phyloP scores from a whole-genome alignment of 2,329 filamentous ascomycete species.

The Pseudocercospora macadamiae region DNA sequence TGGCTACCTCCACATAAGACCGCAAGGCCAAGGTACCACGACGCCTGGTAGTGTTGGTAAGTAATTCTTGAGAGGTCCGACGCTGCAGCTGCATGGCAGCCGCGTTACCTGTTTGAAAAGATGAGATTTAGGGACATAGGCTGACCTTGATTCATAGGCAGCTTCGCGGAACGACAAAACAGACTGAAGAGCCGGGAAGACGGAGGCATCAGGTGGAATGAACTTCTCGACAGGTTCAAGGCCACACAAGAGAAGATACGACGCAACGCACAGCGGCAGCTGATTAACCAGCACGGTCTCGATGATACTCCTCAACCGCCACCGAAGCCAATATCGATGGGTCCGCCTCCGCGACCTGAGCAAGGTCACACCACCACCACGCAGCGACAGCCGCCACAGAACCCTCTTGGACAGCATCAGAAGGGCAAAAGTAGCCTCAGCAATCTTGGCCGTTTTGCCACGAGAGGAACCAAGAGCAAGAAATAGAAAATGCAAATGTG shows the following conservation, averaged over 20 bases:
- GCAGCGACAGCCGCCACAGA: slow-evolving; percentile 23
- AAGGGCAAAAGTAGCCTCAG: slow-evolving; percentile 46
- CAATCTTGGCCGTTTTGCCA: slow-evolving; percentile 50
- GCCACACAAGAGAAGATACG: slow-evolving; percentile 85
- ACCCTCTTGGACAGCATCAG: slow-evolving; percentile 23
- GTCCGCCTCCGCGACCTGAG: slow-evolving; percentile 9
- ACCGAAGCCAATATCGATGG: slow-evolving; percentile 18
- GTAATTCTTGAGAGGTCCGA: too few species aligned
- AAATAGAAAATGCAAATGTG: too few species aligned
- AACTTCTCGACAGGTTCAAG: slow-evolving; percentile 93
- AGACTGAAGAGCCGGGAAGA: slow-evolving; percentile 76
- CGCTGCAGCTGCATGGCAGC: too few species aligned
- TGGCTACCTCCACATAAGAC: slow-evolving; percentile 80
- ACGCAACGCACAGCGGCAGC: slow-evolving; percentile 59
- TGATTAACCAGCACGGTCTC: slow-evolving; percentile 30
- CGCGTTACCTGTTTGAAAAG: too few species aligned
- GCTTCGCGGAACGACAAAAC: slow-evolving; percentile 59
- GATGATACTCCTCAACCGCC: slow-evolving; percentile 25
- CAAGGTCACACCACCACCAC: background rate
- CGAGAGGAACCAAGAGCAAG: slow-evolving; percentile 42
- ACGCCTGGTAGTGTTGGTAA: slow-evolving; percentile 36
- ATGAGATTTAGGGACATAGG: too few species aligned
- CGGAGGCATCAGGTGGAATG: slow-evolving; percentile 76
- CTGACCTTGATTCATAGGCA: slow-evolving; percentile 30
- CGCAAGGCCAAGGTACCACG: slow-evolving; percentile 29